Evolutionary conservation across 2,329 filamentous ascomycete species (phyloP), one percentile per base, ranked within the genome.

Genomic region (Botrytis porri): DNA sequence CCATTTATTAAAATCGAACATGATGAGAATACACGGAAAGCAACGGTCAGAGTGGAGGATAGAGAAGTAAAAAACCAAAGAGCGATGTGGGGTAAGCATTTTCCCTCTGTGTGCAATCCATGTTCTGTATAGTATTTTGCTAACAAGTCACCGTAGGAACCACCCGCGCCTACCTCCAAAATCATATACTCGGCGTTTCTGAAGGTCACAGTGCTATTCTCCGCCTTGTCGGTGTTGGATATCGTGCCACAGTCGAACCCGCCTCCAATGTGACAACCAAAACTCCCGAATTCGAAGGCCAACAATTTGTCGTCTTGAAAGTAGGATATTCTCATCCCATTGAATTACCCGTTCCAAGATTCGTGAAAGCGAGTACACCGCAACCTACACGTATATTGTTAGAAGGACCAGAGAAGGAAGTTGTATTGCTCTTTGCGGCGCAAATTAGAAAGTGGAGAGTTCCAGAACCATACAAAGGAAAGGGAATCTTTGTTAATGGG

Each of bases 381-480:
- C 92, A 97, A 82, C 94, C 95, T 60, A 99, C 96, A 48, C 90
- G 95, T 74, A 93, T 99, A 77, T 84, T 99, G 78, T 84, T 99
- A 57, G 94, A 99, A 84, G 94, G 96, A 14, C 87, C 91, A 70
- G 89, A 98, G 81, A 94, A 94, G 81, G 91, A 97, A 83, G 88
- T 91, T 66, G 90, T 99, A 76, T 96, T 94, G 87, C 90, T 92
- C 73, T 98, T 98, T 83, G 96, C 96, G 29, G 96, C 96, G 0
- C 86, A 91, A 78, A 97, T 99, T 77, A 88, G 94, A 78, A 88
- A 86, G 83, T 98, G 95, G 95, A 91, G 96, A 81, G 88, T 88
- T 76, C 96, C 96, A 43, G 96, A 99, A 85, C 96, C 96, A 77
- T 99, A 99, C 84, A 99, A 99, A 89, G 96, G 96, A 77, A 98